Evolutionary conservation across 352 stramenopile species (phyloP).

Genomic region (Phytophthora fragariaefolia): DNA sequence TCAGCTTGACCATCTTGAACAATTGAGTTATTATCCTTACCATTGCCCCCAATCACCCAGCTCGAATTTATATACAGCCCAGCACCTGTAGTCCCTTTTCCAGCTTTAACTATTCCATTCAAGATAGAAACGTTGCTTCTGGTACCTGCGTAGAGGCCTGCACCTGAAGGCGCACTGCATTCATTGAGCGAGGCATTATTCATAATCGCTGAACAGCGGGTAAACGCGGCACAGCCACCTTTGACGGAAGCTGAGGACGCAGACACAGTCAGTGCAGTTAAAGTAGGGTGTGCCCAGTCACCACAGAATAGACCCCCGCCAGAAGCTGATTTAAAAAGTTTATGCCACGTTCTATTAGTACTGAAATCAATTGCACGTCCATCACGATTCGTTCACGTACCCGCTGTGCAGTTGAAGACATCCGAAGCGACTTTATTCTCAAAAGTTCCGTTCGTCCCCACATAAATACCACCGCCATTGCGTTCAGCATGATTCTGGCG

Average conservation of each 20-base stretch:
- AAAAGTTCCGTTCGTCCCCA: constrained; percentile 49
- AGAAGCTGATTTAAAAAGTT: neutral
- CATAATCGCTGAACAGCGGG: constrained; percentile 20
- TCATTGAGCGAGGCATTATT: neutral
- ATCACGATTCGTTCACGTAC: constrained; percentile 21
- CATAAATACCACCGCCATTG: constrained; percentile 53
- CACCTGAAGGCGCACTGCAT: constrained; percentile 36
- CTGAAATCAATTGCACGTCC: neutral
- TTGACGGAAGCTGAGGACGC: constrained; percentile 21
- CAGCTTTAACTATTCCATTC: constrained; percentile 8
- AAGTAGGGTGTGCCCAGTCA: constrained; percentile 22
- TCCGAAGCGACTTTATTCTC: constrained; percentile 34
- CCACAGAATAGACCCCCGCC: too few relatives aligned
- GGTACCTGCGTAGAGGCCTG: constrained; percentile 26
- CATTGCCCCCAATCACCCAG: constrained; percentile 14
- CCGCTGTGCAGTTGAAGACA: constrained; percentile 40
- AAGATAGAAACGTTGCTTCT: constrained; percentile 31
- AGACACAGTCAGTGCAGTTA: constrained; percentile 25
- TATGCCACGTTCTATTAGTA: too few relatives aligned
- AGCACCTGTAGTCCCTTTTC: constrained; percentile 29
- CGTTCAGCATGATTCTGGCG: constrained; percentile 34
- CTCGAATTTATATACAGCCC: constrained; percentile 46
- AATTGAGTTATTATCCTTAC: constrained; percentile 5
- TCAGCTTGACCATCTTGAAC: constrained; percentile 24
- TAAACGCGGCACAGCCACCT: constrained; percentile 43